Evolutionary conservation across 371 early-diverging fungal species (phyloP).

Genomic region (Saksenaea vasiformis): DNA sequence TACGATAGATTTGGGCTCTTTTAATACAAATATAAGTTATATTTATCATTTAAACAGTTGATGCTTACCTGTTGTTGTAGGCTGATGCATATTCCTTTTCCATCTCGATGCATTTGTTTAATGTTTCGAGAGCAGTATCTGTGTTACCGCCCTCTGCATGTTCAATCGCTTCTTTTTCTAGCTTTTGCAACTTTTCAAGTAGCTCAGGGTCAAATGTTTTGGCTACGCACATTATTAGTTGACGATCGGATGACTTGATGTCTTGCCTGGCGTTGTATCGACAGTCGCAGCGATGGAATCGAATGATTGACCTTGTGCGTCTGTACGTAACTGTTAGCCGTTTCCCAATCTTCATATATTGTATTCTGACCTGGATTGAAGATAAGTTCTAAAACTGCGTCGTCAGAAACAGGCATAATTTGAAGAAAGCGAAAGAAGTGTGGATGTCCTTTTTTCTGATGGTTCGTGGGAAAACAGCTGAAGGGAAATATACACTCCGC

Average conservation of each 20-base stretch:
- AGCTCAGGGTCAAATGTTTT: slow-evolving; percentile 30
- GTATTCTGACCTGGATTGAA: slow-evolving; percentile 44
- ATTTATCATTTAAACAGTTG: neutral
- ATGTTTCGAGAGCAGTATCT: slow-evolving; percentile 42
- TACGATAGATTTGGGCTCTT: slow-evolving; percentile 79
- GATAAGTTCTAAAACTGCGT: slow-evolving; percentile 48
- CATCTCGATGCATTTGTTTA: slow-evolving; percentile 52
- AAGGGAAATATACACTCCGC: neutral
- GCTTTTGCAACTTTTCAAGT: slow-evolving; percentile 35
- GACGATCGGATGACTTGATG: neutral
- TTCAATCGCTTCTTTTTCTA: slow-evolving; percentile 52
- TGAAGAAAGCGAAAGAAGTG: neutral
- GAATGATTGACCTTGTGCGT: slow-evolving; percentile 40
- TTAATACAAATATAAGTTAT: neutral
- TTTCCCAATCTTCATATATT: neutral
- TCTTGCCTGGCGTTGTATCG: slow-evolving; percentile 31
- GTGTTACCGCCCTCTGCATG: slow-evolving; percentile 53
- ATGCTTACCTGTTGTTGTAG: slow-evolving; percentile 79
- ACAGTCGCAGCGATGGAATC: slow-evolving; percentile 30
- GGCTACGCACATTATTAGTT: slow-evolving; percentile 9
- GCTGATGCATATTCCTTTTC: slow-evolving; percentile 77
- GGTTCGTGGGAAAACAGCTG: slow-evolving; percentile 1
- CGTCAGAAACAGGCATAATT: slow-evolving; percentile 25
- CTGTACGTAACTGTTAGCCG: slow-evolving; percentile 3
- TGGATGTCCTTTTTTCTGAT: neutral